Evolutionary conservation across 768 basidiomycete species (phyloP), one percentile per base, ranked within the genome.

Genomic region (Lactarius akahatsu): DNA sequence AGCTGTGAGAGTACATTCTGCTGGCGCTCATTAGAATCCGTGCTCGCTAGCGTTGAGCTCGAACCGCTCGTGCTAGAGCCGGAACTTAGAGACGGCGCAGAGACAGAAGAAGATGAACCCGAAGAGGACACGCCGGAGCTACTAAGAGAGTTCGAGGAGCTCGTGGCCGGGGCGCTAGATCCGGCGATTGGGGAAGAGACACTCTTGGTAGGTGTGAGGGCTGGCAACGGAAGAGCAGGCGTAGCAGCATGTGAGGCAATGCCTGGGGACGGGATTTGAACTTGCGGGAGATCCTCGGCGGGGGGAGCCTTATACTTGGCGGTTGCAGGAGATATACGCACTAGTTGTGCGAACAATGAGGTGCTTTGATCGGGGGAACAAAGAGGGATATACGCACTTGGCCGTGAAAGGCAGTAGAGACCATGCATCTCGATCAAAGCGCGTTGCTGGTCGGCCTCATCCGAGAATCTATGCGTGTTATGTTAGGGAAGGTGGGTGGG

Each of bases 401-500:
- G 94, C 65, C 93, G 85, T 43, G 91, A 92, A 59, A 92, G 82
- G 74, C 93, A 94, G 73, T 94, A 94, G 15, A 94, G 80, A 13
- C 93, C 94, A 72, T 92, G 92, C 92, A 93, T 95, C 78, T 93
- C 93, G 63, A 89, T 89, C 65, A 96, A 80, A 3, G 94, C 94
- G 55, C 95, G 88, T 73, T 92, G 89, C 74, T 94, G 92, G 75
- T 97, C 95, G 40, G 84, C 79, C 75, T 95, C 92, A 66, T 94
- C 90, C 4, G 90, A 91, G 76, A 96, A 96, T 68, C 91, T 92
- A 69, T n/a, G 50, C 10, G 50, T 66, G 63, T 58, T 32, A 16
- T 16, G 64, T 61, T 62, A 70, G 73, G 32, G 74, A 67, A 23
- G 26, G 68, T 57, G 23, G 69, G 38, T 41, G 62, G 15, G 55